Base-by-base conservation (phyloP, 2,329 filamentous ascomycete genomes). In the Phaeosphaeria sp. region DNA sequence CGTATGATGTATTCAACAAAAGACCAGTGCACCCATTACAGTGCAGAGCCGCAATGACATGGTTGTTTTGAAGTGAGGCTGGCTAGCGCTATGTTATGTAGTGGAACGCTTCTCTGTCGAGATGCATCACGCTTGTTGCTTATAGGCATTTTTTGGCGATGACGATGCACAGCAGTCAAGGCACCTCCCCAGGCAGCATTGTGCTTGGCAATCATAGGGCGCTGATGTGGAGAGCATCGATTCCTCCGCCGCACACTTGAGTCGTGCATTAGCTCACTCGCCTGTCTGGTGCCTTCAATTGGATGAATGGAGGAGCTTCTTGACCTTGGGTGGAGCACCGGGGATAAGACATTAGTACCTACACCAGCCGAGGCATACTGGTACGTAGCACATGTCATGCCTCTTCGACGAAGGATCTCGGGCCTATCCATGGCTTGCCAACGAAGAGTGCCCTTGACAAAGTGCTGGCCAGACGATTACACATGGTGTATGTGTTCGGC, bases 121-220 rank as follows among this genome's bases (percentile, higher is more conserved):
- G 36, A n/a, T 39, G 36, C 36, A 39, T 39, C 15, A 39, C 36
- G 15, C 36, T 39, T 39, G 42, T 50, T 49, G 56, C 50, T 59
- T 59, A 62, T 64, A 66, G 65, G 61, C 54, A 65, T 47, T 66
- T 65, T 65, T 54, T 53, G 47, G 49, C 55, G 64, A 50, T 62
- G 55, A 66, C 66, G 62, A 55, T 60, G 52, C 58, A 53, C 58
- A 64, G 56, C 66, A 63, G 56, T 63, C 50, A 54, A 65, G 59
- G 58, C 58, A 57, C 55, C 30, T 57, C 20, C 59, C 58, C 60
- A 73, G 71, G 67, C 70, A 62, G 60, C 63, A 58, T 72, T 52
- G 41, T n/a, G 42, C 65, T 67, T 64, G 62, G 64, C 66, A 33
- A 51, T 46, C 56, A 46, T 46, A 62, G 59, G 60, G 56, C 52